These are phyloP conservation scores for Pulicaria dysenterica DNA, from an alignment of 129 eudicot genomes.

Conservation along the genomic window DNA sequence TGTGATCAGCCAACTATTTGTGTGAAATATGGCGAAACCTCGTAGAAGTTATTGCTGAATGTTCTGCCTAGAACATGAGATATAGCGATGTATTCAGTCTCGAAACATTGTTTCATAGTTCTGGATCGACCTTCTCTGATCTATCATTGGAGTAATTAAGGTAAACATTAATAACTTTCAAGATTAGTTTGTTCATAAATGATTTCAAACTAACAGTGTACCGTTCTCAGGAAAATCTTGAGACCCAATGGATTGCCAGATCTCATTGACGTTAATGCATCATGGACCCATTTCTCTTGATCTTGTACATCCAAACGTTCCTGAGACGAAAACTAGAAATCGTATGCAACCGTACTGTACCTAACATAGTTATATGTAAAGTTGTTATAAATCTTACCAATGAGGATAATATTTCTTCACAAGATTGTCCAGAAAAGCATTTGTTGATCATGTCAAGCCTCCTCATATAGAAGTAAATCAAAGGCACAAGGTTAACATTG, in stretches of 20 bases:
- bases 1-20: neutral
- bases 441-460: constrained; percentile 46
- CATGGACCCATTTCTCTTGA: constrained; percentile 45
- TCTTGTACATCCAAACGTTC: constrained; percentile 26
- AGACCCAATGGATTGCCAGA: constrained; percentile 43
- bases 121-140: constrained; percentile 39
- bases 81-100: constrained; percentile 27
- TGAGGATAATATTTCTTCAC: constrained; percentile 51
- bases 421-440: constrained; percentile 40
- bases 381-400: constrained; percentile 30
- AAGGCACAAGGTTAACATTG: neutral
- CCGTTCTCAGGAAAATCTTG: constrained; percentile 45
- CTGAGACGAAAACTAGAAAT: constrained; percentile 14
- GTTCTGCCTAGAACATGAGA: constrained; percentile 29
- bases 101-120: constrained; percentile 30
- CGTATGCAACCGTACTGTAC: neutral
- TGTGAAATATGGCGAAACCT: constrained; percentile 24
- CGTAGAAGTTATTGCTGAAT: constrained; percentile 31
- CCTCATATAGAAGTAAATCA: neutral
- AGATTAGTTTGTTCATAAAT: neutral
- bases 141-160: constrained; percentile 12
- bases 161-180: neutral
- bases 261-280: constrained; percentile 43
- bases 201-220: constrained; percentile 1
- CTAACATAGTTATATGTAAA: neutral